Evolutionary conservation across 768 basidiomycete genomes (phyloP), one percentile per base, ranked within the genome.

Genomic region (Ramaria sp.): DNA sequence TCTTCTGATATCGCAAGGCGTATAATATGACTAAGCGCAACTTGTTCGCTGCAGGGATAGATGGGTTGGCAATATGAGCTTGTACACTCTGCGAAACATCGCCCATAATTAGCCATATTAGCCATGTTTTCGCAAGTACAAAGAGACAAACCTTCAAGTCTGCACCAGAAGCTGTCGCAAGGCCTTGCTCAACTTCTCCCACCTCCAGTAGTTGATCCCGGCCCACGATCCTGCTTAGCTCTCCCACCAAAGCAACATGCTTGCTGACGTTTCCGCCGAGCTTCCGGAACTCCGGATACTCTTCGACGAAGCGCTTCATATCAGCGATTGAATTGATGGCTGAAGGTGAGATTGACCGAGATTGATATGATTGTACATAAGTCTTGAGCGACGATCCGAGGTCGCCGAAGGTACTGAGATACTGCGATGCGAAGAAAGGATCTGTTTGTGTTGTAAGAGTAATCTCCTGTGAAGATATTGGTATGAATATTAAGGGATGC

Each of bases 231-330:
- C 95, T 75, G 63, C 92, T 95, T 57, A 99, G 75, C 66, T 99
- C 96, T 12, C 96, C 95, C 0, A 99, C 96, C 22, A 99, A 70
- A 6, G 95, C 90, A 20, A 98, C 96, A 63, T 98, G 96, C 69
- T 98, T 99, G 72, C 91, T 95, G 28, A 99, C 96, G 66, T 99
- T 99, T 8, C 94, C 94, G 1, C 96, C 93, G 28, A 99, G 76
- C 65, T 94, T 94, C 61, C 85, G 77, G 64, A 98, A 97, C 67
- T 99, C 96, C 1, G 96, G 96, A 69, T 95, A 99, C 62, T 97
- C 94, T 66, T 99, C 96, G 1, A 99, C 88, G 61, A 95, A 95
- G 8, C 78, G 82, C 67, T 98, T 98, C 96, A 99, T 99, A 61
- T 99, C 96, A 4, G 76, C 69, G 55, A 98, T 92, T 0, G 95